Evolutionary conservation across 306 rosid species (phyloP).

Genomic region (Vigna nakashimae): DNA sequence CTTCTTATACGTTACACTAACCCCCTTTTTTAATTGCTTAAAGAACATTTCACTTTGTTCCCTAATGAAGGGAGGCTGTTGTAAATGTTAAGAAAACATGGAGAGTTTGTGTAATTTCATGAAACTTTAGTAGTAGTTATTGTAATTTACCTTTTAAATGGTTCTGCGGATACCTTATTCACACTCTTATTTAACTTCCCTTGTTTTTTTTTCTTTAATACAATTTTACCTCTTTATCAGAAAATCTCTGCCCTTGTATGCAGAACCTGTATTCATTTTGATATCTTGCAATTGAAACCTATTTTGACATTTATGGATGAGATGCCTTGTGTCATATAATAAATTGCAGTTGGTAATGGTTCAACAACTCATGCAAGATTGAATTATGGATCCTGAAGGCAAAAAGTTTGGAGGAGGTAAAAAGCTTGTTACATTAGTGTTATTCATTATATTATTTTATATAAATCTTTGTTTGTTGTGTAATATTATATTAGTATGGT

Average conservation of each 20-base stretch:
- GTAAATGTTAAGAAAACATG: no score
- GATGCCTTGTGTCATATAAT: slow-evolving; percentile 22
- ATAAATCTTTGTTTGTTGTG: not conserved
- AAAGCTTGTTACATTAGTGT: slow-evolving; percentile 19
- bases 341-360: slow-evolving; percentile 61
- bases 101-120: no score
- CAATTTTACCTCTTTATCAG: not conserved
- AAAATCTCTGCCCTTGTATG: not conserved
- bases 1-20: no score
- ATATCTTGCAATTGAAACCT: slow-evolving; percentile 17
- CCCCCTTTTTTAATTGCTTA: no score
- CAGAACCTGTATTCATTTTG: slow-evolving; percentile 16
- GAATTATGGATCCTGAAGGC: slow-evolving; percentile 80
- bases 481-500: not conserved
- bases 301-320: slow-evolving; percentile 35
- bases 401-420: slow-evolving; percentile 90
- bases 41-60: no score
- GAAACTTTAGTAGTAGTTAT: no score
- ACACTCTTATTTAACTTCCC: not conserved
- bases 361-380: slow-evolving; percentile 49
- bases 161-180: no score
- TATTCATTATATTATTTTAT: not conserved
- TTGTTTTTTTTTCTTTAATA: not conserved
- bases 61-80: no score
- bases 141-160: no score